A percentile compares a stretch with the other conserved stretches of the same genome.
Conservation (phyloP, 2,329 filamentous ascomycete genomes). For the Colletotrichum liaoningense region DNA sequence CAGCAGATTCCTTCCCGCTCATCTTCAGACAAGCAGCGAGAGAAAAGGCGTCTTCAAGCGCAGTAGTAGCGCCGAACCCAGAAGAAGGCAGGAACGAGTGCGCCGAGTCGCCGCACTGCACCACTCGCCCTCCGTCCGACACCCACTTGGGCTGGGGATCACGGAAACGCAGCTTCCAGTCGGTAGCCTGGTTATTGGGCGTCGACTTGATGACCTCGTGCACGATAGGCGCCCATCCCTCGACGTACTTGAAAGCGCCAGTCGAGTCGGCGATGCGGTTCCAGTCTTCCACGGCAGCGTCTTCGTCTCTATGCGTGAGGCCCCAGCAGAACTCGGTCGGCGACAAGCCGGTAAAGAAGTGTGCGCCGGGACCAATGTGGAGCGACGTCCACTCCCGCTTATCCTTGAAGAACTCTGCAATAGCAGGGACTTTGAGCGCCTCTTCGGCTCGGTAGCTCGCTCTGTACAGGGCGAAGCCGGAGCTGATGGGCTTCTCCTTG, state of each 20-base stretch:
- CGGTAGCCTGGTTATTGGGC: not conserved
- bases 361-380: not conserved
- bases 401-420: too few relatives aligned
- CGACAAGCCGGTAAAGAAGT: not conserved
- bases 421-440: too few relatives aligned
- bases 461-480: not conserved
- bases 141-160: not conserved
- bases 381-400: too few relatives aligned
- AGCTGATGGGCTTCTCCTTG: not conserved
- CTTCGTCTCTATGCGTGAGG: not conserved
- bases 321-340: not conserved
- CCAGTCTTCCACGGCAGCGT: not conserved
- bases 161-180: not conserved
- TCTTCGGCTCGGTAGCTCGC: too few relatives aligned
- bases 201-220: not conserved
- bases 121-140: not conserved
- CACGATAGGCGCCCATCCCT: not conserved
- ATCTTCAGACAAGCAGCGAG: not conserved
- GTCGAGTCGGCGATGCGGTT: not conserved
- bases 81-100: not conserved
- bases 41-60: not conserved
- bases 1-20: not conserved
- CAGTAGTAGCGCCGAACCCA: not conserved
- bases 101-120: not conserved
- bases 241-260: not conserved